These are phyloP conservation scores for Uromyces viciae-fabae DNA, from an alignment of 1,284 basidiomycete species.

Conservation along the genomic window DNA sequence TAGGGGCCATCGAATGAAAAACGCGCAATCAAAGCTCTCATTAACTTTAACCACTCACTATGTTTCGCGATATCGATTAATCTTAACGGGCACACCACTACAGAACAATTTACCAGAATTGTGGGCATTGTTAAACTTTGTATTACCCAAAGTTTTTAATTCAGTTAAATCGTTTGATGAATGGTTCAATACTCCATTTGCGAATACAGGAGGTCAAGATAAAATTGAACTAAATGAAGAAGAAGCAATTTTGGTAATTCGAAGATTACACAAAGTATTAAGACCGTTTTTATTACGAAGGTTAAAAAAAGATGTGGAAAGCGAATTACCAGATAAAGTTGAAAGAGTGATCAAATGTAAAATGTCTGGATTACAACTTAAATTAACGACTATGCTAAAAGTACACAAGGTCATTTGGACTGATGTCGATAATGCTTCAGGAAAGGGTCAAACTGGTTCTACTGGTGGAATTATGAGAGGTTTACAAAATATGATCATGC, in stretches of 20 bases:
- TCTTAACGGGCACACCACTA: conserved; percentile 94
- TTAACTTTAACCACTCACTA: conserved; percentile 92
- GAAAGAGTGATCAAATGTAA: conserved; percentile 98
- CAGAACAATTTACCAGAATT: conserved; percentile 94
- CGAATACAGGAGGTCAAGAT: conserved; percentile 90
- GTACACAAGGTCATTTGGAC: conserved; percentile 65
- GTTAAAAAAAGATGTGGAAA: conserved; percentile 98
- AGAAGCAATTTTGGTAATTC: conserved; percentile 95
- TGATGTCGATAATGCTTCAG: conserved; percentile 42
- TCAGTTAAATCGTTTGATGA: conserved; percentile 99
- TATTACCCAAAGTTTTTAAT: conserved; percentile 96
- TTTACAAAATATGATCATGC: conserved; percentile 97
- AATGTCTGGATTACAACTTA: conserved; percentile 90
- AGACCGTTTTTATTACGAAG: conserved; percentile 93
- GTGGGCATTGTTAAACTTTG: conserved; percentile 97
- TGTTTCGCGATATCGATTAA: conserved; percentile 85
- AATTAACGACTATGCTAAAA: conserved; percentile 97
- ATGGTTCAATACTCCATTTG: conserved; percentile 99
- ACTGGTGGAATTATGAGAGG: conserved; percentile 54
- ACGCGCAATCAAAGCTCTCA: conserved; percentile 89
- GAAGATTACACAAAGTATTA: conserved; percentile 95
- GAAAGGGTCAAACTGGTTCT: conserved; percentile 45
- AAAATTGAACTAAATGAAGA: conserved; percentile 99
- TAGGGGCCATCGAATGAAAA: conserved; percentile 96
- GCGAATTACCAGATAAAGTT: conserved; percentile 95